Conservation (phyloP, 805 yeast genomes). For the Candida orba region DNA sequence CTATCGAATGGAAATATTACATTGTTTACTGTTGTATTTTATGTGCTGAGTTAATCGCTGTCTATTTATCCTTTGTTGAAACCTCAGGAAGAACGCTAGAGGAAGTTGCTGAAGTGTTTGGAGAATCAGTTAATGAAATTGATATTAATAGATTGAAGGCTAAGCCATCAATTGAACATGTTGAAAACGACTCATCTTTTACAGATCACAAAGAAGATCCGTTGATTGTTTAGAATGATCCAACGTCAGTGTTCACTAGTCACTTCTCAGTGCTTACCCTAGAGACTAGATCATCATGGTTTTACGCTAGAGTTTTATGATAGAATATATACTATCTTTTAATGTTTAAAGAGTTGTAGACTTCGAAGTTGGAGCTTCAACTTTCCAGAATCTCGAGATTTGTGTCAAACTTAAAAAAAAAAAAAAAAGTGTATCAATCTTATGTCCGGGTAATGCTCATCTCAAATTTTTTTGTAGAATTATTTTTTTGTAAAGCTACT, state of each 20-base stretch:
- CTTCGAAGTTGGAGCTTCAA: no score
- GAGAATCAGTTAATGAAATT: neutral
- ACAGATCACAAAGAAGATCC: no score
- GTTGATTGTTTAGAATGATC: no score
- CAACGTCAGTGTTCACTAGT: no score
- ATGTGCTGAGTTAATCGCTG: slow-evolving; percentile 23
- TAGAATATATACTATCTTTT: no score
- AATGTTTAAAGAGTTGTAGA: no score
- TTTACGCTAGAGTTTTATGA: no score
- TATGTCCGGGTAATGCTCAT: slow-evolving; percentile 3
- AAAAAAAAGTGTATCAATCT: no score
- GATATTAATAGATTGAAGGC: neutral
- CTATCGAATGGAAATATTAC: slow-evolving; percentile 29
- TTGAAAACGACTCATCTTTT: neutral
- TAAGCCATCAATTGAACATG: neutral
- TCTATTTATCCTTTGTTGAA: slow-evolving; percentile 21
- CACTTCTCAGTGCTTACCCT: no score
- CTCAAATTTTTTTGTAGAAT: neutral
- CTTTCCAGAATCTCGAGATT: no score
- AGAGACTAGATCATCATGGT: no score
- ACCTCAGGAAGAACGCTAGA: slow-evolving; percentile 6
- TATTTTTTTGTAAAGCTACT: neutral
- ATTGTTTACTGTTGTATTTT: slow-evolving; percentile 27
- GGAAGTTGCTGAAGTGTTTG: slow-evolving; percentile 21
- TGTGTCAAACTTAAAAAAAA: no score